Evolutionary conservation across 192 early-diverging fungal genomes (phyloP).

Genomic region (Dimargaris cristalligena): DNA sequence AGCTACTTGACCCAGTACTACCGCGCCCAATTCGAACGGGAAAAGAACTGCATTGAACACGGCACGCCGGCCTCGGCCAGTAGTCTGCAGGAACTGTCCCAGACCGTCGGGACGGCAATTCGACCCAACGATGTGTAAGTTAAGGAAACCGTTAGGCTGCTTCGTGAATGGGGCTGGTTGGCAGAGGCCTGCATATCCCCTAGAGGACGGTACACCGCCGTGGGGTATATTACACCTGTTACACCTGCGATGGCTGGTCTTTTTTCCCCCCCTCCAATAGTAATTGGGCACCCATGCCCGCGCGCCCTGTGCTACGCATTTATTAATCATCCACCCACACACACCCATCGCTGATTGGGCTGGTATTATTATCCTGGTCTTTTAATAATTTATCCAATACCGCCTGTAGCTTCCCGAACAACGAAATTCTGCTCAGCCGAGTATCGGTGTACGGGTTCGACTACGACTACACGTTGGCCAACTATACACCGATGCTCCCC

Average conservation of each 20-base stretch:
- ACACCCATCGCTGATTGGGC: not conserved
- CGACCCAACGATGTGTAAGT: constrained; percentile 19
- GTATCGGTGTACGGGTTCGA: constrained; percentile 42
- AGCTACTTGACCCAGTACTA: constrained; percentile 4
- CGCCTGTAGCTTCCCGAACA: constrained; percentile 30
- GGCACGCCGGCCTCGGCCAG: not conserved
- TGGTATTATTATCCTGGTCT: not conserved
- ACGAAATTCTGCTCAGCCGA: constrained; percentile 32
- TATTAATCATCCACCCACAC: no score
- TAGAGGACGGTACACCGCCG: no score
- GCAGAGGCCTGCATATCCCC: no score
- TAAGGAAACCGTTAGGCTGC: no score
- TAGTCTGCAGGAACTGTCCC: not conserved
- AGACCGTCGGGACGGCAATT: not conserved
- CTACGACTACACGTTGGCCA: constrained; percentile 46
- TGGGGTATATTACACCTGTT: no score
- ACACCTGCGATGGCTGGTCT: no score
- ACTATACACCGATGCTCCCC: constrained; percentile 34
- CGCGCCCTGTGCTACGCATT: no score
- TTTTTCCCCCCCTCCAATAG: no score
- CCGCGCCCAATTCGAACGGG: not conserved
- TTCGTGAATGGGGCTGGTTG: no score
- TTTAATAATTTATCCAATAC: not conserved
- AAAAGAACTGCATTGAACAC: not conserved
- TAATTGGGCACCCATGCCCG: no score